phyloP scores from a whole-genome alignment of 2,329 filamentous ascomycete genomes.

The Diaporthe vaccinii region DNA sequence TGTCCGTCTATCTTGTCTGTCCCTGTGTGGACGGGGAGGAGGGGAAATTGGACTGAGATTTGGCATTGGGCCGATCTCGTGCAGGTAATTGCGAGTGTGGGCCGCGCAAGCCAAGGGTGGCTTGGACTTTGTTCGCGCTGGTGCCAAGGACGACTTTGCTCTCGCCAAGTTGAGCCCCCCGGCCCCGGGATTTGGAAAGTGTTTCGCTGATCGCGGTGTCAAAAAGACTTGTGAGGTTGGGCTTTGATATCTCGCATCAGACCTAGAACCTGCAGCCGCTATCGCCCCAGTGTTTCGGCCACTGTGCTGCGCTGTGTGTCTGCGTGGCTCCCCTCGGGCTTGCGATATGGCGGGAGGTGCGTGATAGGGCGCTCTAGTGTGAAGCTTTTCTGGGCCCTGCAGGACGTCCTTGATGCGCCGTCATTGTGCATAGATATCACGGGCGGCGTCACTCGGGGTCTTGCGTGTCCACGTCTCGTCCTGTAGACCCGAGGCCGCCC shows the following conservation, averaged over 20 bases:
- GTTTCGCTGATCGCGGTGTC: neutral
- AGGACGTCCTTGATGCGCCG: neutral
- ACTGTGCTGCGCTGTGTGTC: conserved; percentile 3
- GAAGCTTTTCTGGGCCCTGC: conserved; percentile 24
- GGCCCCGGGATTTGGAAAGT: neutral
- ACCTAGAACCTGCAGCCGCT: neutral
- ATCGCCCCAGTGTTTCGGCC: conserved; percentile 18
- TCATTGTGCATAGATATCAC: conserved; percentile 19
- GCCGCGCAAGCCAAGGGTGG: conserved; percentile 31
- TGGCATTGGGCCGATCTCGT: conserved; percentile 15
- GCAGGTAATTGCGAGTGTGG: conserved; percentile 16
- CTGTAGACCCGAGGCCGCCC: neutral
- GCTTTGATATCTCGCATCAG: neutral
- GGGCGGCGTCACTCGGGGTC: neutral
- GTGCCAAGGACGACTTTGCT: neutral
- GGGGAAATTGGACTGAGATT: neutral
- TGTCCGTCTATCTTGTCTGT: neutral
- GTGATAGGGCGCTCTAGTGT: conserved; percentile 1
- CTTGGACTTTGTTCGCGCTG: conserved; percentile 5
- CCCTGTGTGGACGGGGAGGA: neutral
- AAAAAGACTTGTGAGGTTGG: neutral
- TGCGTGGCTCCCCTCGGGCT: neutral
- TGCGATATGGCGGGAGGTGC: neutral
- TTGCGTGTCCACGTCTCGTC: neutral
- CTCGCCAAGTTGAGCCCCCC: neutral